Evolutionary conservation across 805 yeast species (phyloP).

Genomic region (Phaffomyces opuntiae): DNA sequence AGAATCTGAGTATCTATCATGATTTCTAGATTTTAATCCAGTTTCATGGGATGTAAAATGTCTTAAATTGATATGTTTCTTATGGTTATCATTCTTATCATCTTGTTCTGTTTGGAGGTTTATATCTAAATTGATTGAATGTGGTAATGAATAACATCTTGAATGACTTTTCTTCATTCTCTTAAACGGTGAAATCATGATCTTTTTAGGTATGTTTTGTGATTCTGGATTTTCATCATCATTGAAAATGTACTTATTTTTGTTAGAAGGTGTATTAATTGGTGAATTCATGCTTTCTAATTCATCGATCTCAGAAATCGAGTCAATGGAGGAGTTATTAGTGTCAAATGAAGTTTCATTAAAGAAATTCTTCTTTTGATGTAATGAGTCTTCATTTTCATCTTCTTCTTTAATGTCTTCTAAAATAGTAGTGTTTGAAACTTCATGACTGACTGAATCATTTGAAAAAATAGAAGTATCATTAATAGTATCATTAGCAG

Average conservation of each 20-base stretch:
- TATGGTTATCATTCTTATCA: neutral
- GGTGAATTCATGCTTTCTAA: no score
- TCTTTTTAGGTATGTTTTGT: neutral
- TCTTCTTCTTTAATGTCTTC: neutral
- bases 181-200: neutral
- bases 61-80: constrained; percentile 12
- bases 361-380: neutral
- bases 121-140: neutral
- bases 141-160: constrained; percentile 8
- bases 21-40: constrained; percentile 12
- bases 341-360: neutral
- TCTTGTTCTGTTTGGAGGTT: neutral
- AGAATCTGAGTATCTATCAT: neutral
- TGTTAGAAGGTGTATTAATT: neutral
- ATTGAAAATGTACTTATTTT: neutral
- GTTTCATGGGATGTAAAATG: constrained; percentile 23
- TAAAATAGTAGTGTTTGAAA: neutral
- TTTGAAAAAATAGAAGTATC: constrained; percentile 6
- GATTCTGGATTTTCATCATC: neutral
- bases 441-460: neutral
- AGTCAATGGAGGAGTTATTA: no score
- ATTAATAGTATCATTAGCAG: neutral
- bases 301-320: no score
- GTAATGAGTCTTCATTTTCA: neutral
- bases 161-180: neutral